Base-by-base conservation (phyloP, 2,329 filamentous ascomycete species). In the Alternaria metachromatica region DNA sequence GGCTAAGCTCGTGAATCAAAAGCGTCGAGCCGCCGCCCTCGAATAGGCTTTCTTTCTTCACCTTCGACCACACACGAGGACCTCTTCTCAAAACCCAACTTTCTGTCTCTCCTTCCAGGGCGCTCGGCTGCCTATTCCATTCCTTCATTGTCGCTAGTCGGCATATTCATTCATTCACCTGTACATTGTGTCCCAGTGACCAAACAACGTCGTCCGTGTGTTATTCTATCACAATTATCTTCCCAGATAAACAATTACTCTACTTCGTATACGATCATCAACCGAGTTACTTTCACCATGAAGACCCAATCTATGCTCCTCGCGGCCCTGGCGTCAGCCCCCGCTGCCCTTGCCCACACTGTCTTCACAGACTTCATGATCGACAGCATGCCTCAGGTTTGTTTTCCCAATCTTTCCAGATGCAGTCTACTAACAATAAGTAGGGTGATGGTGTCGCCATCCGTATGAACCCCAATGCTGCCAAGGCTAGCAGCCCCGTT, bases 391-490 rank as follows among this genome's bases (percentile, higher is more conserved):
- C 65, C 68, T 55, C 75, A 76, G 64, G 77, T 78, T 64, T 30
- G 73, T 66, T 30, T 6, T 49, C 13, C 9, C 28, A 26, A 6
- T 5, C 37, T 6, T n/a, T 13, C n/a, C 15, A 10, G 6, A 43
- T 28, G 12, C 4, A 50, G 11, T 44, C 37, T 44, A 46, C 66
- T 76, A 82, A 76, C 60, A 37, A 6, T n/a, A 8, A 9, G 3
- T 44, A 93, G 78, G 91, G 91, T 64, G 88, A 92, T 73, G 91
- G 87, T 28, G 90, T 88, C 25, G 93, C 90, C 72, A 85, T 94
- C 55, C 89, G 91, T 45, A 90, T 91, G 86, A 87, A 87, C 58
- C 82, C 80, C 44, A 81, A 87, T 58, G 80, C 83, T 4, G 76
- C 78, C 7, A 85, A 82, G 0, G 84, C 86, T 54, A 90, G 86